Evolutionary conservation across 768 basidiomycete species (phyloP), one percentile per base, ranked within the genome.

Genomic region (Rhodosporidiobolus odoratus): DNA sequence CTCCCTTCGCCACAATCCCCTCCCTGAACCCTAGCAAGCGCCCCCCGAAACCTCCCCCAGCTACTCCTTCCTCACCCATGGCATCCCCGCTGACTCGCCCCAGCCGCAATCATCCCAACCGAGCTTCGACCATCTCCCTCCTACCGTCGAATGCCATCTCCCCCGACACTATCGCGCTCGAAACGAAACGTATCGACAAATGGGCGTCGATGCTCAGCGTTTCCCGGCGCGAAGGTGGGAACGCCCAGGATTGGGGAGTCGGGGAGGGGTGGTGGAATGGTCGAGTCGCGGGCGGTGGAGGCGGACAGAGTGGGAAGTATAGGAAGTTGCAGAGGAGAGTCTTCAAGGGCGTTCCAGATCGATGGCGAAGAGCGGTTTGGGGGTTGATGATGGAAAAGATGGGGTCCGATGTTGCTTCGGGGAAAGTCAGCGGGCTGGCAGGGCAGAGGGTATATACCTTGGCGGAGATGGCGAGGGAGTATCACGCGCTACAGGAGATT

Each of bases 261-360:
- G 61, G 66, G 3, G 16, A 27, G 1, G n/a, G 56, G 5, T 61
- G 67, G 68, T 66, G 68, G 69, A 56, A n/a, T 12, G 66, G 67
- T 5, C 45, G 63, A 25, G n/a, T 16, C 17, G 50, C 52, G 0
- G 58, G 52, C 3, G 62, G 43, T 21, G 65, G 66, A 23, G 69
- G 73, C 47, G 34, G 45, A 19, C 45, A 43, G 17, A 60, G 57
- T 21, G 65, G 75, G 25, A 75, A 69, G 68, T 77, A 76, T 62
- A 58, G 57, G 23, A 58, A 79, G 79, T 69, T 81, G 27, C 84
- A 88, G 40, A 81, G 85, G 73, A 84, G 95, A 38, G 86, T 88
- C 62, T 97, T 91, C 83, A 99, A 99, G 78, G 96, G 96, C 65
- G 87, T 98, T 38, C 96, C 96, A 3, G 95, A 98, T 80, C 85